Evolutionary conservation across 805 yeast genomes (phyloP).

Genomic region (Kazachstania kunashirensis): DNA sequence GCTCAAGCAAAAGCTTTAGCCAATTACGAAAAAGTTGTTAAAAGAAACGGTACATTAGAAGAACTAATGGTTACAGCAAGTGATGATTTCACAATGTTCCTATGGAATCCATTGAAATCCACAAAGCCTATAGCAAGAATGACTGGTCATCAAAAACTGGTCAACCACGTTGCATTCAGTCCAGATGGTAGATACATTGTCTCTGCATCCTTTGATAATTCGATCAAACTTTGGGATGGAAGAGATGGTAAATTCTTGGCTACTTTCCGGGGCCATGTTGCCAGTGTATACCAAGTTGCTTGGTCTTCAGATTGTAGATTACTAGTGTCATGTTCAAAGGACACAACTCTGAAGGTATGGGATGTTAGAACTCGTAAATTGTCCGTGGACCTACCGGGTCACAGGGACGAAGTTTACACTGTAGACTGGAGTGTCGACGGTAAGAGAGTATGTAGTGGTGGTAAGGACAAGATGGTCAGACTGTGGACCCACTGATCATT

Average conservation of each 20-base stretch:
- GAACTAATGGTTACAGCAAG: constrained; percentile 91
- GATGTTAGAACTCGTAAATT: constrained; percentile 80
- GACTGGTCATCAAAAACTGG: constrained; percentile 97
- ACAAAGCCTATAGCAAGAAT: constrained; percentile 81
- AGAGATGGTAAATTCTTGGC: constrained; percentile 80
- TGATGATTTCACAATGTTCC: constrained; percentile 95
- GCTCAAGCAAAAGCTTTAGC: constrained; percentile 40
- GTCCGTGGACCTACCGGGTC: constrained; percentile 89
- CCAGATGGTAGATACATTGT: constrained; percentile 91
- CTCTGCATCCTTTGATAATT: constrained; percentile 90
- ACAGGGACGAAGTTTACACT: constrained; percentile 88
- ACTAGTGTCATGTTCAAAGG: constrained; percentile 88
- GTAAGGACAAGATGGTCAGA: constrained; percentile 89
- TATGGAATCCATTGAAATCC: constrained; percentile 84
- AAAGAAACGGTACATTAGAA: constrained; percentile 49
- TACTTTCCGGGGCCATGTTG: constrained; percentile 93
- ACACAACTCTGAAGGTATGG: constrained; percentile 94
- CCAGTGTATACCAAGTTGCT: constrained; percentile 93
- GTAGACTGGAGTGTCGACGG: constrained; percentile 99
- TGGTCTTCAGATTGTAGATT: constrained; percentile 95
- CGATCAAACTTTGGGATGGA: constrained; percentile 95
- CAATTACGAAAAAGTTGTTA: constrained; percentile 49
- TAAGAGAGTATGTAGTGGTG: constrained; percentile 89
- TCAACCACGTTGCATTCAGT: constrained; percentile 89
- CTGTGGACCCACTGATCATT: constrained; percentile 67